phyloP scores from a whole-genome alignment of 2,329 filamentous ascomycete genomes.

The Colletotrichum camelliae region DNA sequence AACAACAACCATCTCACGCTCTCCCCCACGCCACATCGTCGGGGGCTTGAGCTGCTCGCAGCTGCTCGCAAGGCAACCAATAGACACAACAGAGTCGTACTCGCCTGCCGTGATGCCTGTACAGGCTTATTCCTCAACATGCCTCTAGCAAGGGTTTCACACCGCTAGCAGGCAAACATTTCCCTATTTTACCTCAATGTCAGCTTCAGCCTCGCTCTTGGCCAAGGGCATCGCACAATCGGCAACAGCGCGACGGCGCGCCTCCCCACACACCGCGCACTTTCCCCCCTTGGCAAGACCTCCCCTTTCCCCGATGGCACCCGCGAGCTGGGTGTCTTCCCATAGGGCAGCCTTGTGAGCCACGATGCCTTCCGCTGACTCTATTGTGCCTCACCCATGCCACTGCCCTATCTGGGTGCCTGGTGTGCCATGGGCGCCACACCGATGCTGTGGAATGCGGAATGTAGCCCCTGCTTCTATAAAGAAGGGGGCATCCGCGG shows the following conservation, averaged over 20 bases:
- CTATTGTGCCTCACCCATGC: background rate
- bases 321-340: background rate
- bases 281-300: background rate
- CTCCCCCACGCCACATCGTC: background rate
- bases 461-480: background rate
- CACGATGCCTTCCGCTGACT: background rate
- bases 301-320: background rate
- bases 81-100: background rate
- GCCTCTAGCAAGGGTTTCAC: background rate
- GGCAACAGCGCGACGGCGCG: background rate
- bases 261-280: background rate
- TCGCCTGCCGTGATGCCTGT: background rate
- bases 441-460: background rate
- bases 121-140: background rate
- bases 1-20: background rate
- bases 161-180: background rate
- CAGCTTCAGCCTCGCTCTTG: slow-evolving; percentile 8
- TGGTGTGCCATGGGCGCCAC: background rate
- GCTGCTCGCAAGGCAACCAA: background rate
- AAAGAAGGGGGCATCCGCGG: slow-evolving; percentile 8
- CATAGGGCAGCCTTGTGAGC: slow-evolving; percentile 8
- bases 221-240: background rate
- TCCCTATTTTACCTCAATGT: background rate
- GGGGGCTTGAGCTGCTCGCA: background rate
- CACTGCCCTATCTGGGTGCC: background rate